Conservation (phyloP, 1,284 basidiomycete species). For the Cystobasidiaceae sp. region DNA sequence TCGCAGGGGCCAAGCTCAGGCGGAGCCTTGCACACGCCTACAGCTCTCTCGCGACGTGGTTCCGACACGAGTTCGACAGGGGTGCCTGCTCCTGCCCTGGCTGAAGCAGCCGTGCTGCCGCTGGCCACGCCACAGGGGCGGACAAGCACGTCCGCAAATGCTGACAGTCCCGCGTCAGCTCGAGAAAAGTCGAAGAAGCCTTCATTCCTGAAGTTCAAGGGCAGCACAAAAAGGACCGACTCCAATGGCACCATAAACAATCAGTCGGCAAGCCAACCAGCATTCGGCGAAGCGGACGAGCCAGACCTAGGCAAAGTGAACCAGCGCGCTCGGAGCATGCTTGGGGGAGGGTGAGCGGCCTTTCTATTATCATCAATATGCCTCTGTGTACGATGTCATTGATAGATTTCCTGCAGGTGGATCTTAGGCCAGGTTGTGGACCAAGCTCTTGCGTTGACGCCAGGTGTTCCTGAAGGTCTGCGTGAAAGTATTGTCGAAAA, state of each 20-base stretch:
- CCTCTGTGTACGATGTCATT: neutral
- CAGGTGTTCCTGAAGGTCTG: constrained; percentile 6
- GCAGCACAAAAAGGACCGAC: neutral
- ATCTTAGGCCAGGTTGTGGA: constrained; percentile 11
- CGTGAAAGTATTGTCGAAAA: constrained; percentile 11
- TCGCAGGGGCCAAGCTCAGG: neutral
- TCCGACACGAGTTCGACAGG: too few relatives aligned
- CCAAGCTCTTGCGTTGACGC: constrained; percentile 22
- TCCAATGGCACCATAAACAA: too few relatives aligned
- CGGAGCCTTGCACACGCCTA: too few relatives aligned
- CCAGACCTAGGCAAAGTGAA: constrained; percentile 17
- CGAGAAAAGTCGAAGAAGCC: neutral
- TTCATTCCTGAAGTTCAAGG: constrained; percentile 3
- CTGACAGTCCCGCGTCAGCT: neutral
- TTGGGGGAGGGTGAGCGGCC: constrained; percentile 8
- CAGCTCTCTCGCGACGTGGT: too few relatives aligned
- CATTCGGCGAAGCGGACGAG: constrained; percentile 5
- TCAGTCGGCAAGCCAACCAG: neutral
- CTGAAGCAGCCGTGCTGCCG: too few relatives aligned
- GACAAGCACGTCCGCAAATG: too few relatives aligned
- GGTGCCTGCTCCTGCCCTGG: too few relatives aligned
- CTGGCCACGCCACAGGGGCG: too few relatives aligned
- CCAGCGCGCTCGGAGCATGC: neutral
- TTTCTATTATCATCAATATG: neutral
- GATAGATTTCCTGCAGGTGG: neutral